Base-by-base conservation (phyloP, 2,329 filamentous ascomycete species). In the Hypoxylon sp. region DNA sequence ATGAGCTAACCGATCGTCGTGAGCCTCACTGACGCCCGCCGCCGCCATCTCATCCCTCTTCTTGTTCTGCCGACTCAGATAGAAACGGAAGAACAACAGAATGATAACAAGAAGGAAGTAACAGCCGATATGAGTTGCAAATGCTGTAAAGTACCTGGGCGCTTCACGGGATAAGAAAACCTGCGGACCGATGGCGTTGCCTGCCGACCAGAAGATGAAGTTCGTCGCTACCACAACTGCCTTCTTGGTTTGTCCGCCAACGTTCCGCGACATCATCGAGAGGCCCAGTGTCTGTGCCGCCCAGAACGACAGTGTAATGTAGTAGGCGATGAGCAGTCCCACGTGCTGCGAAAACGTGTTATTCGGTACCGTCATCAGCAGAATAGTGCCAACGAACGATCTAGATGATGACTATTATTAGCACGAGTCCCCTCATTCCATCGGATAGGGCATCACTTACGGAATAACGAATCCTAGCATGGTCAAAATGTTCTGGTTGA, bases 221-320 rank as follows among this genome's bases (percentile, higher is more conserved):
- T 88, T 89, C 59, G 83, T 78, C 4, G 87, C 84, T 2, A 90
- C 80, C 5, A 82, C 83, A 7, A 86, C 78, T 0, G 80, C 79
- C 68, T 89, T 90, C 72, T 91, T 91, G 1, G 87, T 90, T 61
- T 88, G 85, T 0, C 88, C 88, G 17, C 83, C 88, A 7, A 89
- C 75, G 63, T 90, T 90, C 11, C 86, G 79, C 0, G 82, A 83
- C 48, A 89, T 78, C 75, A 90, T 79, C 9, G 84, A 86, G 61
- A 90, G 78, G 5, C 80, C 75, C 8, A 90, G 73, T 1, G 84
- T 87, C 63, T 88, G 82, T 0, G 86, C 87, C 0, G 87, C 85
- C 87, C 87, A 91, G 78, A 91, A 91, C 4, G 85, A 89, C 12
- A 90, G 77, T 0, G 84, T 86, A 55, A 91, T 86, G 72, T 91